Conservation (phyloP, 768 basidiomycete genomes). For the Candolleomyces aberdarensis region DNA sequence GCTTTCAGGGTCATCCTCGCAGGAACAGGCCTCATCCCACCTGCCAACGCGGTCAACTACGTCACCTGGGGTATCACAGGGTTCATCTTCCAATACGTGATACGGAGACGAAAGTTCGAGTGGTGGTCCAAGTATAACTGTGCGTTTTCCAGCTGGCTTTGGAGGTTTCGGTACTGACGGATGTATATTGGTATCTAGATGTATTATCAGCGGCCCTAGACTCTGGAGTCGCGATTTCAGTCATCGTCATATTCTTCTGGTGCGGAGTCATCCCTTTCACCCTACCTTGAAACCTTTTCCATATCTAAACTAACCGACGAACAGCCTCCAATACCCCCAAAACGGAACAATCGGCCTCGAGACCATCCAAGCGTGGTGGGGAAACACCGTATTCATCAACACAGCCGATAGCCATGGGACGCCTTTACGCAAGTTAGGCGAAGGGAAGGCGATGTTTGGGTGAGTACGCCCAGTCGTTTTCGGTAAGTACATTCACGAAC, state of each 20-base stretch:
- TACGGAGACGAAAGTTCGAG: constrained; percentile 56
- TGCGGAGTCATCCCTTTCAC: no score
- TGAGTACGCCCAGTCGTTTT: no score
- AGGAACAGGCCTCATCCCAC: constrained; percentile 59
- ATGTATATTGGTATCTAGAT: no score
- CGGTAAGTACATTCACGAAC: no score
- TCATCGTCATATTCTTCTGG: constrained; percentile 53
- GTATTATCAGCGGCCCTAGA: constrained; percentile 70
- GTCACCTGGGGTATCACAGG: constrained; percentile 65
- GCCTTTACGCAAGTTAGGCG: no score
- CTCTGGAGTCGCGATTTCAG: constrained; percentile 59
- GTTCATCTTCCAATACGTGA: constrained; percentile 61
- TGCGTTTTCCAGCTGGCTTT: no score
- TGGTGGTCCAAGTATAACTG: constrained; percentile 72
- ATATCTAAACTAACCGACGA: no score
- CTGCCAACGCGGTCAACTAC: constrained; percentile 65
- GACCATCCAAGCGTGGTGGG: constrained; percentile 67
- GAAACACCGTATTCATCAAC: constrained; percentile 38
- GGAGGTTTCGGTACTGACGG: no score
- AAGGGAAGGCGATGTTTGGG: no score
- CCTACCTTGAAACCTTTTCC: no score
- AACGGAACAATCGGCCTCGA: constrained; percentile 56
- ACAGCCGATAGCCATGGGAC: no score
- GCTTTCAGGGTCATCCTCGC: constrained; percentile 52
- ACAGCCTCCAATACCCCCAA: constrained; percentile 53